Evolutionary conservation across 2,329 filamentous ascomycete genomes (phyloP), one percentile per base, ranked within the genome.

Genomic region (Cladosporium oxysporum): DNA sequence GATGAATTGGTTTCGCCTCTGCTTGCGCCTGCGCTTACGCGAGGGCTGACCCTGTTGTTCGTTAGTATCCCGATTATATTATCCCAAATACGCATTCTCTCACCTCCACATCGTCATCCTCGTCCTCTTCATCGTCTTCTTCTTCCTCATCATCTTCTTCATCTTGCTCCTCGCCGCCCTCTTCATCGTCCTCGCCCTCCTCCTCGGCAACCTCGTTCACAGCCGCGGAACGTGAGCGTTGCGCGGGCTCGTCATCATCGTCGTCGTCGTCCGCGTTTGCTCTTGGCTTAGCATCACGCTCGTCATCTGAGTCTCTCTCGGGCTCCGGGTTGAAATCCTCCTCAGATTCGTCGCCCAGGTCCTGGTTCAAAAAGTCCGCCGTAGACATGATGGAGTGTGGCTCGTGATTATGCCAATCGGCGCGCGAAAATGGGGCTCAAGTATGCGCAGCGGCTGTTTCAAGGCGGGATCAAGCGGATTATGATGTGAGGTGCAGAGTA

Each of bases 241-340:
- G 59, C 75, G 76, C 58, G 60, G 58, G 75, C 8, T 79, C 79
- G 7, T 78, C 78, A 5, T 79, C 76, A 2, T 75, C 76, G n/a
- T 75, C 74, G 6, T 79, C 76, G 1, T 75, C 76, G 18, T 75
- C 73, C 10, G 76, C 73, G 62, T 78, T 74, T 53, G 68, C 70
- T 64, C 69, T 59, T 8, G 70, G 65, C 66, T 73, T 79, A 71
- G 23, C 79, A 29, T 76, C 75, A 37, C 62, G 84, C 67, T 92
- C 91, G 59, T 88, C 88, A 70, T 94, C 91, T 3, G 91, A 95
- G 37, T 87, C 75, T 66, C 92, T 87, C 67, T 87, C 90, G 23
- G 90, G 89, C 58, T 85, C 87, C 60, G 93, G 93, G 77, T 97
- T 96, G 84, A 97, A 97, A 77, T 96, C 93, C 60, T 95, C 91